phyloP scores from a whole-genome alignment of 2,329 filamentous ascomycete genomes.

The Mollisiaceae sp. region DNA sequence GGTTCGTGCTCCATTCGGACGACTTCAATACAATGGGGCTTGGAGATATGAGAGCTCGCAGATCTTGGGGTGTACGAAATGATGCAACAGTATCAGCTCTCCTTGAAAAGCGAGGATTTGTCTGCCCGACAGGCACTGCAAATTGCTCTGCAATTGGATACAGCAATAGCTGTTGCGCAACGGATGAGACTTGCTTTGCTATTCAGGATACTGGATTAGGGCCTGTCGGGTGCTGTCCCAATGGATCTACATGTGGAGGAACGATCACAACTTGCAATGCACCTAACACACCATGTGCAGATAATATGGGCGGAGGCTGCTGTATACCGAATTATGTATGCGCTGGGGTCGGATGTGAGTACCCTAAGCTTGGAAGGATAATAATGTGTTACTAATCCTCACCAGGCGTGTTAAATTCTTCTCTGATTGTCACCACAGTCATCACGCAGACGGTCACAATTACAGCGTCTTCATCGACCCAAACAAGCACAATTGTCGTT shows the following conservation, averaged over 20 bases:
- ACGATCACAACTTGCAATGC: slow-evolving; percentile 64
- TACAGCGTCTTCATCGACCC: slow-evolving; percentile 21
- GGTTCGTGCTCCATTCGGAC: slow-evolving; percentile 56
- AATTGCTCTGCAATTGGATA: slow-evolving; percentile 68
- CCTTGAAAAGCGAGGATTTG: slow-evolving; percentile 62
- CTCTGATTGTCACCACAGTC: slow-evolving; percentile 29
- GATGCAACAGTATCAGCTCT: slow-evolving; percentile 49
- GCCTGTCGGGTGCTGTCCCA: slow-evolving; percentile 76
- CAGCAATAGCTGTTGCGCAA: slow-evolving; percentile 74
- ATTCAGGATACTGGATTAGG: slow-evolving; percentile 68
- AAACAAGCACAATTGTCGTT: slow-evolving; percentile 42
- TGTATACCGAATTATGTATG: slow-evolving; percentile 76
- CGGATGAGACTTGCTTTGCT: slow-evolving; percentile 67
- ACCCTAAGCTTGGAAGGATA: background rate
- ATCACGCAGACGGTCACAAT: slow-evolving; percentile 30
- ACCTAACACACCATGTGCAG: slow-evolving; percentile 68
- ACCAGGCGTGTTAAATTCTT: slow-evolving; percentile 31
- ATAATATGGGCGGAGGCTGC: slow-evolving; percentile 72
- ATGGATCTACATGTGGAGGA: slow-evolving; percentile 67
- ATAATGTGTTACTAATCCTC: slow-evolving; percentile 17
- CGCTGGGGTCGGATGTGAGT: slow-evolving; percentile 69
- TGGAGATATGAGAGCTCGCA: slow-evolving; percentile 27
- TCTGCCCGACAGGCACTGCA: slow-evolving; percentile 69
- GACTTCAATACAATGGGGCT: background rate
- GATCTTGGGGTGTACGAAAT: slow-evolving; percentile 18